Percentiles rank a stretch among this genome's conserved stretches.
Evolutionary conservation across 2,329 filamentous ascomycete species (phyloP).

Genomic region (Fusarium tuaranense): DNA sequence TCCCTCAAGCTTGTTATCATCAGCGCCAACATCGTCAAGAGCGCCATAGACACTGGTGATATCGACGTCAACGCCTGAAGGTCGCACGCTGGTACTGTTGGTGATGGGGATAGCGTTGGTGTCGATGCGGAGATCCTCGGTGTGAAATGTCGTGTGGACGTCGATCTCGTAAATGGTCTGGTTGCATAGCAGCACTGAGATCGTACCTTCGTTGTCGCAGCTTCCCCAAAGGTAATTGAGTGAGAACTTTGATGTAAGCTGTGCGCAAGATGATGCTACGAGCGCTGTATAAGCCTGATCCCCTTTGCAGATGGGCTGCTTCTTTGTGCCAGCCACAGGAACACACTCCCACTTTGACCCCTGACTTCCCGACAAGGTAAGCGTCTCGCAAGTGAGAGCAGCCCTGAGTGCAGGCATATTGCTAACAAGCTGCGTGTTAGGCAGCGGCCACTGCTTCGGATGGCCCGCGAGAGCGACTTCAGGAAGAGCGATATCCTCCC

Average conservation of each 20-base stretch:
- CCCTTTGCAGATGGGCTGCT: constrained; percentile 31
- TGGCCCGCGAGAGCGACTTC: constrained; percentile 30
- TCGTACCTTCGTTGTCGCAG: constrained; percentile 31
- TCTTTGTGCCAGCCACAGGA: constrained; percentile 28
- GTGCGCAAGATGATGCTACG: constrained; percentile 40
- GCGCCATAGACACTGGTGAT: constrained; percentile 35
- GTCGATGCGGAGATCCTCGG: constrained; percentile 39
- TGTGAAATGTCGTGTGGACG: constrained; percentile 40
- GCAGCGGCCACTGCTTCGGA: constrained; percentile 35
- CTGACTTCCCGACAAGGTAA: constrained; percentile 27
- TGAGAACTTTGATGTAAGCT: constrained; percentile 26
- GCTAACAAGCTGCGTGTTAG: constrained; percentile 38
- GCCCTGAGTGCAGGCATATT: constrained; percentile 34
- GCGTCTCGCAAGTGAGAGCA: constrained; percentile 37
- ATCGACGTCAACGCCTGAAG: constrained; percentile 29
- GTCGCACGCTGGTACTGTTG: constrained; percentile 17
- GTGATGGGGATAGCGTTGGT: constrained; percentile 36
- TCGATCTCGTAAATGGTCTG: constrained; percentile 38
- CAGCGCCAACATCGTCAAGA: constrained; percentile 26
- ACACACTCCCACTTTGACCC: constrained; percentile 34
- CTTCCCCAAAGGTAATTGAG: constrained; percentile 45
- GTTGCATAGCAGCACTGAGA: constrained; percentile 42
- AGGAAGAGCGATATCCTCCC: constrained; percentile 42
- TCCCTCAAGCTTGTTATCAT: constrained; percentile 35
- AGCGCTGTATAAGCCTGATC: constrained; percentile 32